A percentile compares a stretch with the other conserved stretches of the same genome.
phyloP scores from a whole-genome alignment of 768 basidiomycete species.

The Lactarius trivialis region DNA sequence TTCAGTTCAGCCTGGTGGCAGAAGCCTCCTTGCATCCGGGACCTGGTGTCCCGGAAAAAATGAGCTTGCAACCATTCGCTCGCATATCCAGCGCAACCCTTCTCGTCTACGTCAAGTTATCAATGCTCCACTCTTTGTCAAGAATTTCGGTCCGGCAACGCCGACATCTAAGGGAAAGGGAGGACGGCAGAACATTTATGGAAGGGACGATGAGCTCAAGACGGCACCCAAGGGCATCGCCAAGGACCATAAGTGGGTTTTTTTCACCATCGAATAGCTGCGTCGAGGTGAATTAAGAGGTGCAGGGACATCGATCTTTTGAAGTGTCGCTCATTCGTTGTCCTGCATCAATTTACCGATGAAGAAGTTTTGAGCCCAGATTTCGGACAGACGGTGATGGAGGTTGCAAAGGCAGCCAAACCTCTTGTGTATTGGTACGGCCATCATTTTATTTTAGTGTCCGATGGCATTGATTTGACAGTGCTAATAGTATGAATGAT shows the following conservation, averaged over 20 bases:
- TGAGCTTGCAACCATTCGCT: slow-evolving; percentile 74
- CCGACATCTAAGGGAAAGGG: slow-evolving; percentile 65
- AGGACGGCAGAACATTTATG: slow-evolving; percentile 71
- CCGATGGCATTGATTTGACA: background rate
- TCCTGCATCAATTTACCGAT: slow-evolving; percentile 44
- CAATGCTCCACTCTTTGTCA: slow-evolving; percentile 61
- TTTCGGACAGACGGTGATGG: slow-evolving; percentile 35
- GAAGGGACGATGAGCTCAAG: slow-evolving; percentile 82
- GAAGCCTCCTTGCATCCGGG: slow-evolving; percentile 73
- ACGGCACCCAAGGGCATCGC: slow-evolving; percentile 85
- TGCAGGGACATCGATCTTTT: slow-evolving; percentile 85
- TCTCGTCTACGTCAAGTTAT: slow-evolving; percentile 60
- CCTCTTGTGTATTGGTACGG: slow-evolving; percentile 37
- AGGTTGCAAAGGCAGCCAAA: slow-evolving; percentile 32
- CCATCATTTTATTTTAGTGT: background rate
- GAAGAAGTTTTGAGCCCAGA: slow-evolving; percentile 36
- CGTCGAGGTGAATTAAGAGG: background rate
- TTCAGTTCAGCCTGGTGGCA: slow-evolving; percentile 57
- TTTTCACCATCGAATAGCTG: background rate
- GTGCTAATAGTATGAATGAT: slow-evolving; percentile 19
- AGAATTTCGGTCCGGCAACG: slow-evolving; percentile 65
- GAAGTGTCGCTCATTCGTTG: slow-evolving; percentile 73
- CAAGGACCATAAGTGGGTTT: slow-evolving; percentile 66
- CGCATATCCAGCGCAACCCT: slow-evolving; percentile 57
- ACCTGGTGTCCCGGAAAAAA: slow-evolving; percentile 73